A percentile compares a stretch with the other conserved stretches of the same genome.
phyloP scores from a whole-genome alignment of 305 asterid genomes.

The Nicotiana rustica region DNA sequence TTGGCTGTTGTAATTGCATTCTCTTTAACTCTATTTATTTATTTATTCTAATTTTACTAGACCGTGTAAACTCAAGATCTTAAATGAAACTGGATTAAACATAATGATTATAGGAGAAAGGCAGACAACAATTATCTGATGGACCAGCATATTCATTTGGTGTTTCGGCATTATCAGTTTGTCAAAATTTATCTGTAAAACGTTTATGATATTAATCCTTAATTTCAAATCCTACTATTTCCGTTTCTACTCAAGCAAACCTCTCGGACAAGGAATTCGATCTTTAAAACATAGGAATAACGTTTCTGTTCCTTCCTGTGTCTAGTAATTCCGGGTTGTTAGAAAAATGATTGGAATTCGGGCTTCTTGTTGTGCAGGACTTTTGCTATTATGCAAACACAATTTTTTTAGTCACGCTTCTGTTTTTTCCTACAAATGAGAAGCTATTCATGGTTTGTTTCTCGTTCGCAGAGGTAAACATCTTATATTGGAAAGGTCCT shows the following conservation, averaged over 20 bases:
- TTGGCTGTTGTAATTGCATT: not conserved
- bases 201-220: slow-evolving; percentile 2
- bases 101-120: not conserved
- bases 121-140: not conserved
- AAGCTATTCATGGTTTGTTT: slow-evolving; percentile 97
- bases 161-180: slow-evolving; percentile 4
- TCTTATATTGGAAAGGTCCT: slow-evolving; percentile 22
- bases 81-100: not conserved
- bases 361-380: slow-evolving; percentile 63
- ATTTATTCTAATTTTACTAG: not conserved
- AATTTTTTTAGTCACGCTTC: slow-evolving; percentile 79
- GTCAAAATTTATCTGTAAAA: slow-evolving; percentile 2
- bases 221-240: slow-evolving; percentile 5
- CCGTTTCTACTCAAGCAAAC: not conserved
- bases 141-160: not conserved
- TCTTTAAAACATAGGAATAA: slow-evolving; percentile 20
- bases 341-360: not conserved
- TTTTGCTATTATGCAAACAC: slow-evolving; percentile 98
- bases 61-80: slow-evolving; percentile 6
- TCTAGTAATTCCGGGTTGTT: slow-evolving; percentile 15
- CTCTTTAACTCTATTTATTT: not conserved
- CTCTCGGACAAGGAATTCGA: not conserved
- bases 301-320: not conserved
- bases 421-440: slow-evolving; percentile 81
- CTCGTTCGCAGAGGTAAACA: slow-evolving; percentile 93